A percentile compares a stretch with the other conserved stretches of the same genome.
Conservation (phyloP, 208 protist genomes). For the Leishmania turanica region DNA sequence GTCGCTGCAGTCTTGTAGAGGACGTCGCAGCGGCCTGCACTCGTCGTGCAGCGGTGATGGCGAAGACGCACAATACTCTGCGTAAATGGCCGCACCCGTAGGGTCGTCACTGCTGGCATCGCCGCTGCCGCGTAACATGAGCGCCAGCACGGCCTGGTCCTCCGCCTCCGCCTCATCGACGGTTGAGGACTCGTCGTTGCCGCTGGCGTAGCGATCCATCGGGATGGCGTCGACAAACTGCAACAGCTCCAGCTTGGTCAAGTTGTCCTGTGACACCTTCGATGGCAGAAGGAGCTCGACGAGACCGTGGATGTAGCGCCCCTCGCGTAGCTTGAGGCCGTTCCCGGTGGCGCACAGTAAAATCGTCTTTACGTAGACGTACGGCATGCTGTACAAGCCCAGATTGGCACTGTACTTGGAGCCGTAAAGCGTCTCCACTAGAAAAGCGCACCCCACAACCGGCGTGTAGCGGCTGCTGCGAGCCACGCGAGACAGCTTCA, state of each 20-base stretch:
- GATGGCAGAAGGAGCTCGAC: slow-evolving; percentile 57
- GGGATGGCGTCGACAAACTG: slow-evolving; percentile 64
- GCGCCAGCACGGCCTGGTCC: slow-evolving; percentile 2
- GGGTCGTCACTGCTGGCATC: background rate
- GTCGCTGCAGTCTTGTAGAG: background rate
- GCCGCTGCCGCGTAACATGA: background rate
- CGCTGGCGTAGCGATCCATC: slow-evolving; percentile 10
- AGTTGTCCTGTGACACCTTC: slow-evolving; percentile 41
- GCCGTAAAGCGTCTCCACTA: slow-evolving; percentile 77
- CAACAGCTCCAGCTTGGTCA: slow-evolving; percentile 66
- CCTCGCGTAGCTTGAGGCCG: slow-evolving; percentile 34
- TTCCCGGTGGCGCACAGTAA: slow-evolving; percentile 57
- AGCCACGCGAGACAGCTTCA: slow-evolving; percentile 9
- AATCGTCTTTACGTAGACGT: slow-evolving; percentile 78
- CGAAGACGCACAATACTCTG: background rate
- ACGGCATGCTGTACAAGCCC: slow-evolving; percentile 63
- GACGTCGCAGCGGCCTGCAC: too few species aligned
- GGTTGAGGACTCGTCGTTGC: background rate
- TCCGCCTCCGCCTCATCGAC: slow-evolving; percentile 19
- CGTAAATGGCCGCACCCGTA: background rate
- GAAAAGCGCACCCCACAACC: slow-evolving; percentile 62
- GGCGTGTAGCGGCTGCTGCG: slow-evolving; percentile 54
- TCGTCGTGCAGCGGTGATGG: background rate
- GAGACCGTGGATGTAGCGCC: slow-evolving; percentile 62
- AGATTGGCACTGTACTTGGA: slow-evolving; percentile 78